phyloP scores from a whole-genome alignment of 331 rosid species.

The Quercus phellos region DNA sequence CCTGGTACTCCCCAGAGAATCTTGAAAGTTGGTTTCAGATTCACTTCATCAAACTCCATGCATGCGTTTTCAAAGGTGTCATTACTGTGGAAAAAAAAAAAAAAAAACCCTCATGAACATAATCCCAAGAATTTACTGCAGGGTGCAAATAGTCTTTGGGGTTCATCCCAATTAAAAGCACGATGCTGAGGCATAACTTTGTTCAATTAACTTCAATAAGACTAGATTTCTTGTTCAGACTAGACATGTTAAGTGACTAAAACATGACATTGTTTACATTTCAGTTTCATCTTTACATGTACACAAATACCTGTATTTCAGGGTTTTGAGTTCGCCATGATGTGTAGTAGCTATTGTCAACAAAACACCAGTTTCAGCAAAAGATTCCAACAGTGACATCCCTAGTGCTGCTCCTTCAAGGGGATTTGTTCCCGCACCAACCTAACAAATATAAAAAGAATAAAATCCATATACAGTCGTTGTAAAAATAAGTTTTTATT shows the following conservation, averaged over 20 bases:
- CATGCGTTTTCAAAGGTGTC: conserved; percentile 88
- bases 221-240: background rate
- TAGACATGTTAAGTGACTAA: background rate
- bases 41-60: conserved; percentile 94
- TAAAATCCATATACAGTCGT: background rate
- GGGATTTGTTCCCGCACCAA: conserved; percentile 98
- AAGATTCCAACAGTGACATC: conserved; percentile 81
- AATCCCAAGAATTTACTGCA: conserved; percentile 22
- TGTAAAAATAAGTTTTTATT: background rate
- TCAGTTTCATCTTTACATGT: conserved; percentile 1
- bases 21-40: conserved; percentile 91
- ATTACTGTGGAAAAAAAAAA: conserved; percentile 46
- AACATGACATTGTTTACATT: background rate
- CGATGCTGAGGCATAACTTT: background rate
- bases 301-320: conserved; percentile 77
- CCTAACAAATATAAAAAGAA: conserved; percentile 48
- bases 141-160: background rate
- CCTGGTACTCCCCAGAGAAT: conserved; percentile 98
- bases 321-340: conserved; percentile 94
- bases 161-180: background rate
- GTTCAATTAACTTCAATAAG: background rate
- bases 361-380: conserved; percentile 68
- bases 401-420: conserved; percentile 98
- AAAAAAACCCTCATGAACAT: conserved; percentile 3
- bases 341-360: conserved; percentile 93